A percentile compares a stretch with the other conserved stretches of the same genome.
Evolutionary conservation across 305 asterid species (phyloP).

Genomic region (Fraxinus paxiana): DNA sequence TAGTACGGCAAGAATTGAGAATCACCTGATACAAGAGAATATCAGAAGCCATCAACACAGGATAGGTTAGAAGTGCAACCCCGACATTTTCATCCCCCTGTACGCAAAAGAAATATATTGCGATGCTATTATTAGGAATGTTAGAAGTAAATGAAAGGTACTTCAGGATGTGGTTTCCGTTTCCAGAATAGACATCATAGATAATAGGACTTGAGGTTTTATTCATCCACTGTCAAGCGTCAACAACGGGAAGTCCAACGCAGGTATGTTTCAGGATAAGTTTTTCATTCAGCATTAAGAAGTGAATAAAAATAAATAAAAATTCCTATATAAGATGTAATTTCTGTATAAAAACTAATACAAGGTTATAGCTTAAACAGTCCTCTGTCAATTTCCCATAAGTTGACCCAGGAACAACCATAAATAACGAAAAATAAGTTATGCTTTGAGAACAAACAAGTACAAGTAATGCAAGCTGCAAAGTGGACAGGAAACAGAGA

Average conservation of each 20-base stretch:
- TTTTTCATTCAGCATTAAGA: neutral
- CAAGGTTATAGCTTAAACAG: neutral
- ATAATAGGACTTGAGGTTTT: neutral
- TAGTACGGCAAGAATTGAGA: slow-evolving; percentile 3
- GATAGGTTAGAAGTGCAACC: slow-evolving; percentile 86
- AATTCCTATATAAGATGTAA: neutral
- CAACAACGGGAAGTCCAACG: neutral
- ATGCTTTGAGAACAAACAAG: neutral
- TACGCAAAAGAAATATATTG: neutral
- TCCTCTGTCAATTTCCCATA: neutral
- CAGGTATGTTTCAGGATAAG: neutral
- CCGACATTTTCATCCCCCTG: slow-evolving; percentile 62
- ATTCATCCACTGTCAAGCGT: neutral
- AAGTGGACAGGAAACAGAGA: neutral
- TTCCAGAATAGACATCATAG: neutral
- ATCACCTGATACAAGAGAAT: slow-evolving; percentile 88
- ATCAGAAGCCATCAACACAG: slow-evolving; percentile 96
- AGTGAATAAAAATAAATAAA: neutral
- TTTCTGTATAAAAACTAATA: neutral
- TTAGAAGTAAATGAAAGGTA: neutral
- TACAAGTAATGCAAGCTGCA: neutral
- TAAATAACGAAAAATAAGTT: neutral
- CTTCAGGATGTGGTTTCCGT: neutral
- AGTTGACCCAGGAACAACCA: neutral
- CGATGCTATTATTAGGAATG: neutral